phyloP scores from a whole-genome alignment of 768 basidiomycete genomes.

The Suillus lakei region DNA sequence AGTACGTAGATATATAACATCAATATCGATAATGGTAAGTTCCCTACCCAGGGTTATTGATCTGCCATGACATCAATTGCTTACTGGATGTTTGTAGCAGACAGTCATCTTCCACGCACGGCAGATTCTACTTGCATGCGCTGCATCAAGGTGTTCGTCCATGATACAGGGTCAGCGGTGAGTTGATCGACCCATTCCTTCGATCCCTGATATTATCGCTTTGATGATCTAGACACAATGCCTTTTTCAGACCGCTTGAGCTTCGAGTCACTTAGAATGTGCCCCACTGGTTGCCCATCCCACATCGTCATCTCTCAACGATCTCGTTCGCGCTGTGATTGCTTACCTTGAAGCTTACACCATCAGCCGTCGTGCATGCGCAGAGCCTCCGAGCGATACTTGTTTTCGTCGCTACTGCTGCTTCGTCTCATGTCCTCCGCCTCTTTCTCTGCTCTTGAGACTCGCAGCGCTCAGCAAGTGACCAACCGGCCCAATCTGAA shows the following conservation, averaged over 20 bases:
- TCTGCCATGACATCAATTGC: too few relatives aligned
- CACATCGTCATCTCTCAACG: neutral
- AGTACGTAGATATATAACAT: too few relatives aligned
- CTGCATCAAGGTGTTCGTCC: neutral
- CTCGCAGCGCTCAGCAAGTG: neutral
- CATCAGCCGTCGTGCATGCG: neutral
- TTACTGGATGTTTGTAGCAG: too few relatives aligned
- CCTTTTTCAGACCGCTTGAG: neutral
- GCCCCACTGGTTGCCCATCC: neutral
- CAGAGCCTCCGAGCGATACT: neutral
- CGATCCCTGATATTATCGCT: neutral
- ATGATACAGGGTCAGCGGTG: neutral
- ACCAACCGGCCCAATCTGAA: neutral
- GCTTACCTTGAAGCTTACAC: neutral
- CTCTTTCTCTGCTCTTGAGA: neutral
- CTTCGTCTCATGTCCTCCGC: neutral
- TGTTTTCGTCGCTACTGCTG: neutral
- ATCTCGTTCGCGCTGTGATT: neutral
- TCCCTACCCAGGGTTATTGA: too few relatives aligned
- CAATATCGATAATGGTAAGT: too few relatives aligned
- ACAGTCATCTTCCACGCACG: too few relatives aligned
- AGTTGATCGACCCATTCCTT: neutral
- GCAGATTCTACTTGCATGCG: neutral
- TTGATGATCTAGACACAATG: too few relatives aligned
- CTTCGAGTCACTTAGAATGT: neutral